Percentiles rank a stretch among this genome's conserved stretches.
Conservation (phyloP, 2,329 filamentous ascomycete genomes). For the Sarocladium oryzae region DNA sequence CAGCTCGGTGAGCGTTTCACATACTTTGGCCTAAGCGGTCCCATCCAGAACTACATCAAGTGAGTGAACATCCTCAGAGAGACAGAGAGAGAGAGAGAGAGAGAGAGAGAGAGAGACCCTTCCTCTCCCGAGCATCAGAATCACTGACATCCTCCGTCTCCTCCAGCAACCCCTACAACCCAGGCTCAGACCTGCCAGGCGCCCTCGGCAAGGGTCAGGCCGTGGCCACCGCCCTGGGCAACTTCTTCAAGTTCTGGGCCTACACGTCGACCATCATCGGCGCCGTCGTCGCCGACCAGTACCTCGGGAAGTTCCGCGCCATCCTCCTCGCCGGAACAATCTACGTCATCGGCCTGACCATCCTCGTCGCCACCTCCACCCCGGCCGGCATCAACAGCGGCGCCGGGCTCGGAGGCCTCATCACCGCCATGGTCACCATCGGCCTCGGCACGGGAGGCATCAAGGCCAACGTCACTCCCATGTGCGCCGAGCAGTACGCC, state of each 20-base stretch:
- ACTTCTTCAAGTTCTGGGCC: slow-evolving; percentile 23
- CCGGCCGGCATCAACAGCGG: slow-evolving; percentile 28
- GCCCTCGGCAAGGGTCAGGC: slow-evolving; percentile 17
- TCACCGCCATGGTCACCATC: slow-evolving; percentile 53
- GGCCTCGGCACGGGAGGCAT: slow-evolving; percentile 63
- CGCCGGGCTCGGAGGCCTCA: slow-evolving; percentile 42
- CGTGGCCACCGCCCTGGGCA: slow-evolving; percentile 14
- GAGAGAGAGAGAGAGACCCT: too few relatives aligned
- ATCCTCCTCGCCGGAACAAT: slow-evolving; percentile 50
- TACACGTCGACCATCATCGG: slow-evolving; percentile 36
- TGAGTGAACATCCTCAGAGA: slow-evolving; percentile 12
- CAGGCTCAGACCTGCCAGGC: slow-evolving; percentile 13
- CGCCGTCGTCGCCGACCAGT: slow-evolving; percentile 50
- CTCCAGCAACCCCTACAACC: slow-evolving; percentile 17
- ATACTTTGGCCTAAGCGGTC: slow-evolving; percentile 24
- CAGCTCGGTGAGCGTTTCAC: slow-evolving; percentile 25
- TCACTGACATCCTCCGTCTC: slow-evolving; percentile 42
- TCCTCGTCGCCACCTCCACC: slow-evolving; percentile 46
- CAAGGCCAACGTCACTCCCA: slow-evolving; percentile 56
- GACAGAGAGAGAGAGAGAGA: too few relatives aligned
- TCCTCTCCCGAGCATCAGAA: too few relatives aligned
- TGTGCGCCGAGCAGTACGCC: slow-evolving; percentile 62
- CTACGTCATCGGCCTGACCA: slow-evolving; percentile 50
- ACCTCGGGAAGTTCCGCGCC: slow-evolving; percentile 56
- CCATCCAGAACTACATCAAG: slow-evolving; percentile 26